These are phyloP conservation scores for Aspergillus affinis DNA, from an alignment of 495 filamentous ascomycete species.

Conservation along the genomic window DNA sequence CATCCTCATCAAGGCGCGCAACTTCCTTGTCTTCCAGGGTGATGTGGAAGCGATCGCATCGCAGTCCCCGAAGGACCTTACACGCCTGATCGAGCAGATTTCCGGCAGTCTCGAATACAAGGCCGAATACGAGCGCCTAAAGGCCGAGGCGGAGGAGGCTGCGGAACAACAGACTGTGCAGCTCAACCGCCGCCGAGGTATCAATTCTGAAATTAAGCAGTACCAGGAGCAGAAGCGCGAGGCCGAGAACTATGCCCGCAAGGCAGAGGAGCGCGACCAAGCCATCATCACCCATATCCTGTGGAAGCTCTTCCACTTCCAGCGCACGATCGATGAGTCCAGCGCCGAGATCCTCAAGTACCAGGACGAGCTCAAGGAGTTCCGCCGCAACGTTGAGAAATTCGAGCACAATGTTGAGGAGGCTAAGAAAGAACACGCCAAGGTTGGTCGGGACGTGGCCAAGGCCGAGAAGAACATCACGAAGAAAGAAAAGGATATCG, in stretches of 20 bases:
- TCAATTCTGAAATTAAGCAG: constrained; percentile 97
- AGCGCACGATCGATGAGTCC: constrained; percentile 87
- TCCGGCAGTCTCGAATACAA: constrained; percentile 96
- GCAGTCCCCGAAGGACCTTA: constrained; percentile 91
- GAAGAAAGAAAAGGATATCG: constrained; percentile 82
- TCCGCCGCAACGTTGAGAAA: constrained; percentile 80
- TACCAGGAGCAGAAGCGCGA: constrained; percentile 97
- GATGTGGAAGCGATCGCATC: constrained; percentile 98
- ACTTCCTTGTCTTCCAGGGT: constrained; percentile 97
- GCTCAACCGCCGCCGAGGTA: constrained; percentile 82
- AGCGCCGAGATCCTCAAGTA: constrained; percentile 88
- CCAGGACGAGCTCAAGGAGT: constrained; percentile 95
- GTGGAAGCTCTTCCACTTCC: constrained; percentile 97
- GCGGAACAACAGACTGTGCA: constrained; percentile 84
- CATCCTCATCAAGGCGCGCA: constrained; percentile 95
- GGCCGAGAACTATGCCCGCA: constrained; percentile 85
- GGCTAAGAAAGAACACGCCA: constrained; percentile 81
- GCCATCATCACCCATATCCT: constrained; percentile 92
- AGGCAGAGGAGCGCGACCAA: constrained; percentile 84
- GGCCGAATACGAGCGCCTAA: constrained; percentile 86
- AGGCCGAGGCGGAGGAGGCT: constrained; percentile 80
- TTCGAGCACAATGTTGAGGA: constrained; percentile 80
- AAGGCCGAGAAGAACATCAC: constrained; percentile 83
- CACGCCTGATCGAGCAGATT: constrained; percentile 93
- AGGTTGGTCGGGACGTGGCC: constrained; percentile 72